phyloP scores from a whole-genome alignment of 1,284 basidiomycete genomes.

The Cutaneotrichosporon sp. region DNA sequence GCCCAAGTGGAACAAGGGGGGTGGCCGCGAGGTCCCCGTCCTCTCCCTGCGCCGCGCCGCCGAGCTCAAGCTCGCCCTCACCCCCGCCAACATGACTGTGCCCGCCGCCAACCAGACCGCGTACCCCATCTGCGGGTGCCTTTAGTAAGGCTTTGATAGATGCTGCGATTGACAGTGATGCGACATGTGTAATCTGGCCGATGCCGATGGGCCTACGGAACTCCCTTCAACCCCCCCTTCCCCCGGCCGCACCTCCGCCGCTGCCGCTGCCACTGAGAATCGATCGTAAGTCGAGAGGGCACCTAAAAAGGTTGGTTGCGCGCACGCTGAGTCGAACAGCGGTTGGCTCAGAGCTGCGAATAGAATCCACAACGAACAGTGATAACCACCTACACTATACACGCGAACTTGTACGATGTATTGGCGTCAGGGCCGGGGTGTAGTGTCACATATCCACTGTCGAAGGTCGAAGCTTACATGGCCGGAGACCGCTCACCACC shows the following conservation, averaged over 20 bases:
- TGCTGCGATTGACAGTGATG: too few species aligned
- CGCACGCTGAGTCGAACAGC: conserved; percentile 1
- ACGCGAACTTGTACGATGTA: neutral
- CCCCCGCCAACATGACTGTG: neutral
- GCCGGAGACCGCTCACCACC: too few species aligned
- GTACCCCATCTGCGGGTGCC: neutral
- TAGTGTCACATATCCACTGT: too few species aligned
- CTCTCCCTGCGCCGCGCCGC: neutral
- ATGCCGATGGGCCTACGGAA: too few species aligned
- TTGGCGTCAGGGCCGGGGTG: too few species aligned
- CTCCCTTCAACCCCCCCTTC: too few species aligned
- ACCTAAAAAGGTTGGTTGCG: neutral
- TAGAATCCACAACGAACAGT: neutral
- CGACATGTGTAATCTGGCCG: too few species aligned
- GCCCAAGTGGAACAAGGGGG: neutral
- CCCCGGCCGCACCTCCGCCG: too few species aligned
- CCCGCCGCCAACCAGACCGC: neutral
- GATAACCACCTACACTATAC: conserved; percentile 2
- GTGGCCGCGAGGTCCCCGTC: neutral
- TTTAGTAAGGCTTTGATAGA: too few species aligned
- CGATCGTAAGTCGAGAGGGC: too few species aligned
- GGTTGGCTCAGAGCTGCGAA: conserved; percentile 1
- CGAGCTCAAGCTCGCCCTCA: neutral
- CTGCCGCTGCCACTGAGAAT: too few species aligned
- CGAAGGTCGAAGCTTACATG: too few species aligned